Evolutionary conservation across 495 filamentous ascomycete genomes (phyloP), one percentile per base, ranked within the genome.

Genomic region (Talaromyces adpressus): DNA sequence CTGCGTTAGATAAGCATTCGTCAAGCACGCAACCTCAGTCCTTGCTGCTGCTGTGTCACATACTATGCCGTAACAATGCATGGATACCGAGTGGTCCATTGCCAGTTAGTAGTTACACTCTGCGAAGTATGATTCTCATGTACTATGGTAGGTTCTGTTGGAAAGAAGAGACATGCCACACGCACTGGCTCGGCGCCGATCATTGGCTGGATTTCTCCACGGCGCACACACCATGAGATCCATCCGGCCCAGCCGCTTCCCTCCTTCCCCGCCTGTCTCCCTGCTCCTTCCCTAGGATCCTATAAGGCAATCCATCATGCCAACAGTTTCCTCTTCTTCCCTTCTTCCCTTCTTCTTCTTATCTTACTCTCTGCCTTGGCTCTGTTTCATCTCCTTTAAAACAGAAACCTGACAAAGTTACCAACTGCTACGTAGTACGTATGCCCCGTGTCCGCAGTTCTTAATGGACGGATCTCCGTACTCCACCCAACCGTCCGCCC

Each of bases 291-390:
- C 56, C 45, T 49, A 30, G 27, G 0, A 29, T 49, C 45, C 20
- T 32, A 22, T 34, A 32, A 36, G 27, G 27, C 27, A 30, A 58
- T 32, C n/a, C n/a, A 58, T 58, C 56, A 34, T 36, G 27, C 56
- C 18, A 53, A 29, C 52, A 51, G 34, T 9, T 25, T 54, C 57
- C 58, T 56, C 45, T 62, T 34, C 14, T 34, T 36, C n/a, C n/a
- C 25, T 30, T 61, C 59, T 34, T n/a, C 34, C 59, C 47, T 22
- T 30, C 32, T 53, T 63, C 36, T 64, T 61, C 57, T 54, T 57
- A 16, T 59, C 54, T 57, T 47, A 36, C 20, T 52, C 29, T 3
- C 5, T 27, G 0, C 2, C 27, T 27, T 27, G 0, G 6, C 25
- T 59, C 45, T 57, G 41, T 63, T 62, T 52, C 32, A 57, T 61